These are phyloP conservation scores for Eucalyptus marginata DNA, from an alignment of 345 rosid genomes.

Conservation along the genomic window DNA sequence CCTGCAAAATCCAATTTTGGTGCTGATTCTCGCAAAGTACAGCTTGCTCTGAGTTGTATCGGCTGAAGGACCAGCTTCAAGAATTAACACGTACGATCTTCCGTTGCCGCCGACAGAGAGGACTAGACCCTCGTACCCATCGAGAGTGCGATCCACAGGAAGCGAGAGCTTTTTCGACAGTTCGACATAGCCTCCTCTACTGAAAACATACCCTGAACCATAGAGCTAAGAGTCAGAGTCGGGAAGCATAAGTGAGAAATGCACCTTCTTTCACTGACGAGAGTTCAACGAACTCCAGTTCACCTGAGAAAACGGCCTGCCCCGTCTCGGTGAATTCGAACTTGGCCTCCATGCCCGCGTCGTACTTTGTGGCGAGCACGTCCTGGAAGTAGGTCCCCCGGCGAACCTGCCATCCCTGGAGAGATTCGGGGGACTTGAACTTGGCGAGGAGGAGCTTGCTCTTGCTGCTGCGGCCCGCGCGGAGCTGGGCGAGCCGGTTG, in stretches of 20 bases:
- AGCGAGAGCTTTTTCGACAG: constrained; percentile 70
- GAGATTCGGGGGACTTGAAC: constrained; percentile 56
- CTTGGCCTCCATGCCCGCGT: constrained; percentile 93
- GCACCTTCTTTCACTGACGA: not conserved
- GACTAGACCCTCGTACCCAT: constrained; percentile 89
- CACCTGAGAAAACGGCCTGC: constrained; percentile 86
- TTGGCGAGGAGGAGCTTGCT: constrained; percentile 90
- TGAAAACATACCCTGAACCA: constrained; percentile 71
- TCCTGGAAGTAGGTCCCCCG: constrained; percentile 94
- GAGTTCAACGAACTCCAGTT: not conserved
- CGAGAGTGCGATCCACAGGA: constrained; percentile 81
- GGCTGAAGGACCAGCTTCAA: constrained; percentile 93
- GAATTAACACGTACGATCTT: constrained; percentile 80
- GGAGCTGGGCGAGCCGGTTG: constrained; percentile 70
- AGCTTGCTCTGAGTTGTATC: constrained; percentile 81
- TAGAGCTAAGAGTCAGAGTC: not conserved
- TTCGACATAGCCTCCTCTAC: constrained; percentile 91
- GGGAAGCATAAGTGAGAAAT: not conserved
- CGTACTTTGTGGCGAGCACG: constrained; percentile 65
- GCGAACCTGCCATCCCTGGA: constrained; percentile 78
- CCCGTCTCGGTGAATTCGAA: constrained; percentile 80
- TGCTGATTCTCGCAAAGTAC: constrained; percentile 79
- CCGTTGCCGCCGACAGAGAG: constrained; percentile 97
- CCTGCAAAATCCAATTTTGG: constrained; percentile 92
- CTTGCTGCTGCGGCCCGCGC: constrained; percentile 92